phyloP scores from a whole-genome alignment of 2,329 filamentous ascomycete genomes.

The Dactylella cylindrospora region DNA sequence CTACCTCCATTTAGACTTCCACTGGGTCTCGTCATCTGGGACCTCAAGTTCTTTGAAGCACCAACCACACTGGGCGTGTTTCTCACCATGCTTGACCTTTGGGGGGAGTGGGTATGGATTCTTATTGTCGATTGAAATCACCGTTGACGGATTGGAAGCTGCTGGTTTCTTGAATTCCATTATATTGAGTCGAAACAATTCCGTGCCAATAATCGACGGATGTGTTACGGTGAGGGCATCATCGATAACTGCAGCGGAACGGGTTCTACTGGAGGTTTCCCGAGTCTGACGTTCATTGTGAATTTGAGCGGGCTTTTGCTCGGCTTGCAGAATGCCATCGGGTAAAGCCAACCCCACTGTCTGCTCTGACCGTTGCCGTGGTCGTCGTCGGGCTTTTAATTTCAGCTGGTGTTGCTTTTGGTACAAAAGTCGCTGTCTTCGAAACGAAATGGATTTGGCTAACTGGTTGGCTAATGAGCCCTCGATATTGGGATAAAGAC shows the following conservation, averaged over 20 bases:
- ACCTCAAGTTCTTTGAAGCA: conserved; percentile 12
- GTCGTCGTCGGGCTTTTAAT: neutral
- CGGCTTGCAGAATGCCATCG: no score
- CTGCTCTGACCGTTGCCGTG: neutral
- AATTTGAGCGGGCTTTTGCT: neutral
- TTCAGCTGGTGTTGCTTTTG: conserved; percentile 13
- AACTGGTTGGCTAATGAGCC: conserved; percentile 6
- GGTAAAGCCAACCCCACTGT: neutral
- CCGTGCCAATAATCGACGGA: conserved; percentile 1
- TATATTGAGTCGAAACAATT: neutral
- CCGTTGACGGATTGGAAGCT: neutral
- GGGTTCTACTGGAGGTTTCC: conserved; percentile 1
- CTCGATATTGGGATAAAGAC: conserved; percentile 5
- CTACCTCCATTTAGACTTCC: conserved; percentile 8
- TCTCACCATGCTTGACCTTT: neutral
- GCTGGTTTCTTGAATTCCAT: neutral
- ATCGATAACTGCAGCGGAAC: neutral
- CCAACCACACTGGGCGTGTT: conserved; percentile 10
- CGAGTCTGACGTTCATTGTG: neutral
- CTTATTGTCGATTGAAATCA: conserved; percentile 1
- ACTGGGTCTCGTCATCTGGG: neutral
- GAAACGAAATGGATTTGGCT: conserved; percentile 3
- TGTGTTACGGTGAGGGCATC: conserved; percentile 2
- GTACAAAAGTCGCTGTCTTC: conserved; percentile 11
- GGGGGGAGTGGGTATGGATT: conserved; percentile 12